Evolutionary conservation across 164 flowering plant genomes (phyloP), one percentile per base, ranked within the genome.

Genomic region (Malania oleifera): DNA sequence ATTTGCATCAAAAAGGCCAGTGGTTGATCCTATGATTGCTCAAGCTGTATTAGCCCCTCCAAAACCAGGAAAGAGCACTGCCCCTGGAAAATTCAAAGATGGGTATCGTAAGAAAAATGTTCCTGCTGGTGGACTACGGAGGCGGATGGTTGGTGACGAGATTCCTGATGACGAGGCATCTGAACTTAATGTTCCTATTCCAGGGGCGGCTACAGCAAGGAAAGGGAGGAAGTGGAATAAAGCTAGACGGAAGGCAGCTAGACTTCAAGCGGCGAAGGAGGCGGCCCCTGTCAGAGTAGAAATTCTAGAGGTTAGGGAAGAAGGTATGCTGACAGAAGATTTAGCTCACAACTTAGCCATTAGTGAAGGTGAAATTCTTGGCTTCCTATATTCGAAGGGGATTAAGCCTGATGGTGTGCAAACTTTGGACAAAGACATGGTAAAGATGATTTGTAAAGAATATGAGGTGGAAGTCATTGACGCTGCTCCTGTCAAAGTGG

Each of bases 161-260:
- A 71, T 67, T 65, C 65, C 67, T 51, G 89, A 84, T 58, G 95
- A 85, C 34, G 93, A 87, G 61, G 48, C 82, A 11, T 70, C 82
- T 31, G 85, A 79, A 59, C 78, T 86, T 14, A 71, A 74, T 77
- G 82, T 81, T 9, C 59, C 83, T 20, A 77, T 80, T 56, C 80
- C 82, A 47, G 91, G 95, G 67, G 77, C 85, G 7, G 59, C 76
- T 2, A 57, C 49, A 5, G 69, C 61, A 7, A 76, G 89, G 69
- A 89, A 81, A 67, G 92, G 96, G 44, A 82, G 95, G 71, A 92
- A 85, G 66, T 87, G 93, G 96, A 85, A 61, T 53, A 92, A 87
- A 74, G 95, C 96, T 9, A 89, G 92, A 56, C 73, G 98, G 44
- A 92, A 70, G 68, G 95, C 93, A 7, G 96, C 87, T 60, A 79